Base-by-base conservation (phyloP, 1,139 yeast genomes). In the Wickerhamomyces sp. region DNA sequence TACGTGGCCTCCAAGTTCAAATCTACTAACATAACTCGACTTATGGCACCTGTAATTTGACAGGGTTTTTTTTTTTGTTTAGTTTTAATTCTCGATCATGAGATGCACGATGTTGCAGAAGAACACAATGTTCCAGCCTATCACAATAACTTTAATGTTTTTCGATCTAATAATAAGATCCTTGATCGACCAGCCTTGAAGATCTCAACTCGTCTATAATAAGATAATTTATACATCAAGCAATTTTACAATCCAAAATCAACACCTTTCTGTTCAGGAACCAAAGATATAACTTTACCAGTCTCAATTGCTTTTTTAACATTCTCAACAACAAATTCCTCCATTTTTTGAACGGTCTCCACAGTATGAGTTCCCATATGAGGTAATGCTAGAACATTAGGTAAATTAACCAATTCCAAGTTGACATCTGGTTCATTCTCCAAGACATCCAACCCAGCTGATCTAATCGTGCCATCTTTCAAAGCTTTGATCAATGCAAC, bases 361-460 rank as follows among this genome's bases (percentile, higher is more conserved):
- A 59, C 56, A 2, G 91, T 68, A 55, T 75, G 78, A 1, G 95
- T 85, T 21, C 95, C 95, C 80, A 83, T 75, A 55, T 87, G 94
- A 15, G 94, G 94, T 47, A 81, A 64, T 28, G 81, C 69, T 11
- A 80, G 67, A 13, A 78, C 86, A 44, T 77, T 75, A 33, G 58
- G 72, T 57, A 61, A 56, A 14, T 64, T 62, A 32, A 71, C 60
- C 41, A 82, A 61, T 41, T 80, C 86, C 47, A 66, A 58, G 24
- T 80, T 69, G 15, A 77, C 78, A 43, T 74, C 50, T 7, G 97
- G 97, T 62, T 89, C 96, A 46, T 70, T 62, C 55, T 86, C 95
- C 59, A 76, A 83, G 23, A 88, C 96, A 56, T 88, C 96, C 27
- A 88, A 59, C 13, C 91, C 95, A 44, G 79, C 84, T 11, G 81